Evolutionary conservation across 2,329 filamentous ascomycete species (phyloP).

Genomic region (Talaromyces sp.): DNA sequence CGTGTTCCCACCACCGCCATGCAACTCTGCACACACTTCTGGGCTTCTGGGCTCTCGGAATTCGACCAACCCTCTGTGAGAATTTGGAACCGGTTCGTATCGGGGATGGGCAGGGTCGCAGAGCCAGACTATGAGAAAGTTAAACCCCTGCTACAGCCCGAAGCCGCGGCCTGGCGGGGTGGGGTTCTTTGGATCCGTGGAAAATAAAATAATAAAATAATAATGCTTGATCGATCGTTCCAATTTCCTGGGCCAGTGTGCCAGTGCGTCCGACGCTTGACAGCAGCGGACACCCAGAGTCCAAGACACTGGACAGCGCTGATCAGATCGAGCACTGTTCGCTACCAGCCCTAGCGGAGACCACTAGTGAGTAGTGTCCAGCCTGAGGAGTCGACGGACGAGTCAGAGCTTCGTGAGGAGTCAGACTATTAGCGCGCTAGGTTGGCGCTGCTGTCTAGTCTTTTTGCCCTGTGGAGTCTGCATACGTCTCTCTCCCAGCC

Average conservation of each 20-base stretch:
- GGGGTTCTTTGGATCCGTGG: background rate
- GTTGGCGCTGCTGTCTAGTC: background rate
- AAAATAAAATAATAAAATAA: too few relatives aligned
- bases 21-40: background rate
- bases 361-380: background rate
- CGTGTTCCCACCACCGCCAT: background rate
- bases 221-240: background rate
- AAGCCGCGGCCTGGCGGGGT: background rate
- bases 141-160: too few relatives aligned
- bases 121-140: background rate
- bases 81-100: background rate
- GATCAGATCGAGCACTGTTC: background rate
- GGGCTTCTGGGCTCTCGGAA: background rate
- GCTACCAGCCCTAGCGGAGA: background rate
- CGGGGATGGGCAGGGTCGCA: background rate
- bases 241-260: too few relatives aligned
- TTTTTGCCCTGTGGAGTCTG: background rate
- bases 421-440: background rate
- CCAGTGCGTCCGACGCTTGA: too few relatives aligned
- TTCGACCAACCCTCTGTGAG: background rate
- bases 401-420: background rate
- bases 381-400: background rate
- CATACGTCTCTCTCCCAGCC: background rate
- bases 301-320: background rate
- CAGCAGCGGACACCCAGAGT: background rate